A percentile compares a stretch with the other conserved stretches of the same genome.
phyloP scores from a whole-genome alignment of 192 early-diverging fungal genomes.

The Dissophora ornata region DNA sequence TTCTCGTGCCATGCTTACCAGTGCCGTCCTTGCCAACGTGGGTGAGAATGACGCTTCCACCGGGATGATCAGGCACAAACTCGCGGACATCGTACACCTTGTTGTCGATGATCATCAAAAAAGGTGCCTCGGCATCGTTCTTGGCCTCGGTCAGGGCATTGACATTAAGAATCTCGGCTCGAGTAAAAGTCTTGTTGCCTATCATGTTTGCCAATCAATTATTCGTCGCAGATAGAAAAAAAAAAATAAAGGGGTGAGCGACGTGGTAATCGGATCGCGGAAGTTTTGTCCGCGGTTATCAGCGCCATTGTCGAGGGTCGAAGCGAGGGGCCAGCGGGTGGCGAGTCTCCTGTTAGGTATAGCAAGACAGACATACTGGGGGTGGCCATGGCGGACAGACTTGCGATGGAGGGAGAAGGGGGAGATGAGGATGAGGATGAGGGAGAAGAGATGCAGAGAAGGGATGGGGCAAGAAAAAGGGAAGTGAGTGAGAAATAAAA shows the following conservation, averaged over 20 bases:
- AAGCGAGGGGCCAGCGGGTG: background rate
- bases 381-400: conserved; percentile 7
- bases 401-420: background rate
- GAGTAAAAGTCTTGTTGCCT: conserved; percentile 51
- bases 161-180: conserved; percentile 47
- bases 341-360: no score
- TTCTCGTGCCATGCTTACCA: conserved; percentile 53
- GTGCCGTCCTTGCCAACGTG: conserved; percentile 80
- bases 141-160: conserved; percentile 31
- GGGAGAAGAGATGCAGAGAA: background rate
- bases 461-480: background rate
- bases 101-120: conserved; percentile 77
- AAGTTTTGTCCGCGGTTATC: no score
- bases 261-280: background rate
- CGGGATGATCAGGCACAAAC: conserved; percentile 81
- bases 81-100: conserved; percentile 87
- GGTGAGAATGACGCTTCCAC: conserved; percentile 79
- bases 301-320: background rate
- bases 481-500: background rate
- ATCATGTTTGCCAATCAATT: no score
- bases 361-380: conserved; percentile 7
- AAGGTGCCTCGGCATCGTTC: conserved; percentile 55
- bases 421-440: conserved; percentile 1
- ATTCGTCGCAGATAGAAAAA: background rate
- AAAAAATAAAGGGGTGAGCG: background rate